Percentiles rank a stretch among this genome's conserved stretches.
Conservation (phyloP, 495 filamentous ascomycete genomes). For the Aspergillus coremiiformis region DNA sequence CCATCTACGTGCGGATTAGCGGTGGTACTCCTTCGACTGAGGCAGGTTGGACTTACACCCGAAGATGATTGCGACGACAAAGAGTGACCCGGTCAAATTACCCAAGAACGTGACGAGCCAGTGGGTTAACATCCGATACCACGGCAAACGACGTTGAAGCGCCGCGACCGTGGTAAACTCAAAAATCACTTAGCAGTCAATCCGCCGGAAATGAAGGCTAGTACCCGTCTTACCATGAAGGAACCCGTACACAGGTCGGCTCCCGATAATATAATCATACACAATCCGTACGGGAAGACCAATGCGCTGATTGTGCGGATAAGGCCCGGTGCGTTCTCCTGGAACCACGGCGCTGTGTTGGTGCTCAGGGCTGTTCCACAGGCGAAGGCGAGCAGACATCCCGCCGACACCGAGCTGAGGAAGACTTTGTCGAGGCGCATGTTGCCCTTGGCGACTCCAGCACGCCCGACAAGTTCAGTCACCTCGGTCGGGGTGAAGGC, state of each 20-base stretch:
- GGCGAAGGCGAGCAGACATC: constrained; percentile 47
- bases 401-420: constrained; percentile 45
- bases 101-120: constrained; percentile 54
- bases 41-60: constrained; percentile 38
- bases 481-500: constrained; percentile 41
- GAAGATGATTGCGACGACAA: constrained; percentile 51
- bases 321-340: constrained; percentile 52
- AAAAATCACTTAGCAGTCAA: not conserved
- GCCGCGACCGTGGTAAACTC: constrained; percentile 50
- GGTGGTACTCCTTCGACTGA: not conserved
- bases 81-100: constrained; percentile 53
- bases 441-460: constrained; percentile 44
- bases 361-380: constrained; percentile 46
- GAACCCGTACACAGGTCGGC: constrained; percentile 54
- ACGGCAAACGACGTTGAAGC: constrained; percentile 44
- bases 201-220: too few relatives aligned
- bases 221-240: constrained; percentile 47
- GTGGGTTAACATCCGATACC: constrained; percentile 44
- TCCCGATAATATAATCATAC: constrained; percentile 53
- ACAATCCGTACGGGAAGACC: constrained; percentile 53
- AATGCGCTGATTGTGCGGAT: constrained; percentile 48
- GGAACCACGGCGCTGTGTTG: constrained; percentile 51
- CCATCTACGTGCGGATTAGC: constrained; percentile 34
- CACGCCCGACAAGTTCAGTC: constrained; percentile 36
- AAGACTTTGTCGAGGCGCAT: constrained; percentile 50